Percentiles rank a stretch among this genome's conserved stretches.
phyloP scores from a whole-genome alignment of 164 flowering plant genomes.

The Tinospora cordifolia region DNA sequence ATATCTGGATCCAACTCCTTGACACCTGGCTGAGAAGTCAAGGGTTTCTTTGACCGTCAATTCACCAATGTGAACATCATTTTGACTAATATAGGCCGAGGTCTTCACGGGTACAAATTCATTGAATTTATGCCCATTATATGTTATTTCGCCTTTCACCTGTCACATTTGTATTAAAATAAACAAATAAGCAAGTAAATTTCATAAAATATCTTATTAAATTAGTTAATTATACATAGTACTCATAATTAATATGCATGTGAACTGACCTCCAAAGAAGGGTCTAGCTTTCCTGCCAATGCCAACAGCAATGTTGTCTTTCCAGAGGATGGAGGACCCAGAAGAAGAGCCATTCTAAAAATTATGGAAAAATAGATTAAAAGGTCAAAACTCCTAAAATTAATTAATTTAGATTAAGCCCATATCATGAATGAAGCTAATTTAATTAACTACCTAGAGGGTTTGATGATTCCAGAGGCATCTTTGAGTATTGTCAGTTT shows the following conservation, averaged over 20 bases:
- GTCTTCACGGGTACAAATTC: conserved; percentile 85
- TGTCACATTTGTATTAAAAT: conserved; percentile 10
- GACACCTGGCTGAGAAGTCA: conserved; percentile 94
- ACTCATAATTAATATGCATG: too few species aligned
- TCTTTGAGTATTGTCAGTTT: conserved; percentile 77
- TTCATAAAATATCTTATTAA: background rate
- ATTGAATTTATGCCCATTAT: conserved; percentile 65
- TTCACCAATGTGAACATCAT: conserved; percentile 82
- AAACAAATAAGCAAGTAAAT: too few species aligned
- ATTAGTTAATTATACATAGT: too few species aligned
- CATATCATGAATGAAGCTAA: background rate
- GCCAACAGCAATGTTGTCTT: conserved; percentile 84
- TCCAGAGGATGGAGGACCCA: conserved; percentile 97
- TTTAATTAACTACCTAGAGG: conserved; percentile 56
- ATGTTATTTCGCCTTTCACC: conserved; percentile 67
- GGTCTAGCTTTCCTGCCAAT: conserved; percentile 77
- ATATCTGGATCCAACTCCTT: conserved; percentile 81
- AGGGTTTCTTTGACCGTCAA: conserved; percentile 95
- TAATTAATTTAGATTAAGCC: background rate
- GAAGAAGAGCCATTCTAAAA: conserved; percentile 69
- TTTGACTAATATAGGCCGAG: conserved; percentile 92
- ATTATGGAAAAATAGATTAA: background rate
- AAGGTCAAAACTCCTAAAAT: too few species aligned
- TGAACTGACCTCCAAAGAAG: conserved; percentile 47
- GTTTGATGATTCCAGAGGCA: conserved; percentile 77